Percentiles rank a stretch among this genome's conserved stretches.
Conservation (phyloP, 768 basidiomycete species). For the Boletus sp. region DNA sequence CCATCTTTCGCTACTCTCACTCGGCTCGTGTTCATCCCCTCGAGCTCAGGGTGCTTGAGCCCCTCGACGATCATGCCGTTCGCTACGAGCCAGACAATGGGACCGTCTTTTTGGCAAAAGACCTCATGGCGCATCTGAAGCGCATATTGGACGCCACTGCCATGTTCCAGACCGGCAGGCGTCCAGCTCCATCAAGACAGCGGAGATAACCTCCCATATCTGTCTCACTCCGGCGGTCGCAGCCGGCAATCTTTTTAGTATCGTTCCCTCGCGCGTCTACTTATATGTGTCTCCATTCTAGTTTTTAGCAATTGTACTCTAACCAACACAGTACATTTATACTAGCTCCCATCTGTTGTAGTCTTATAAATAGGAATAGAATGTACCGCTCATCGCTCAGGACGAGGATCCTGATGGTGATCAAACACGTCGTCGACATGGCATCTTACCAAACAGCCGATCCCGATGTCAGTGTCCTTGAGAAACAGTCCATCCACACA, state of each 20-base stretch:
- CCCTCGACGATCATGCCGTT: conserved; percentile 44
- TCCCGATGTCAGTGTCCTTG: conserved; percentile 5
- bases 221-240: neutral
- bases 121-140: conserved; percentile 31
- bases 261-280: neutral
- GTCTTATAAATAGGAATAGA: neutral
- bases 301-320: conserved; percentile 18
- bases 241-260: neutral
- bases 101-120: conserved; percentile 56
- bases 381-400: neutral
- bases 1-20: conserved; percentile 58
- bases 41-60: conserved; percentile 48
- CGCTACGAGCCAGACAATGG: conserved; percentile 58
- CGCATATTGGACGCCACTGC: conserved; percentile 28
- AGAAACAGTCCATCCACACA: conserved; percentile 2
- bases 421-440: neutral
- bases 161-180: conserved; percentile 10
- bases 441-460: conserved; percentile 6
- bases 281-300: conserved; percentile 2
- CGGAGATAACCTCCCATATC: conserved; percentile 3
- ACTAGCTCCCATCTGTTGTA: neutral
- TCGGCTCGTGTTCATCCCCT: conserved; percentile 37
- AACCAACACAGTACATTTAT: conserved; percentile 6
- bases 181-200: conserved; percentile 3
- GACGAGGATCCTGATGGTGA: neutral